Conservation (phyloP, 2,329 filamentous ascomycete genomes). For the Diplocarpon rosae region DNA sequence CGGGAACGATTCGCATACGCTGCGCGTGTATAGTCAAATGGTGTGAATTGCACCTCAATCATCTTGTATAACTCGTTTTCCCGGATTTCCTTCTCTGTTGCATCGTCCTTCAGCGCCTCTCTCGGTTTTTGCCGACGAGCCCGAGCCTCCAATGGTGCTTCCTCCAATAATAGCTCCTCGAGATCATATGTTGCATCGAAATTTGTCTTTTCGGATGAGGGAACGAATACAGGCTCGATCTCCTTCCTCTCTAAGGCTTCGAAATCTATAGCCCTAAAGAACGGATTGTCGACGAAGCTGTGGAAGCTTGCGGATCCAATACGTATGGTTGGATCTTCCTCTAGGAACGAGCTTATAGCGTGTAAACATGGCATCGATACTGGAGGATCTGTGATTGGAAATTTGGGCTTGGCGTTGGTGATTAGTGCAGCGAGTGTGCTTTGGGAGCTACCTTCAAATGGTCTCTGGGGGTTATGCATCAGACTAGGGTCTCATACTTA, state of each 20-base stretch:
- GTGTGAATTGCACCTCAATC: constrained; percentile 88
- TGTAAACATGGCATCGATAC: constrained; percentile 83
- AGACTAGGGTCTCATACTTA: neutral
- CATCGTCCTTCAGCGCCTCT: constrained; percentile 84
- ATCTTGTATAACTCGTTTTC: constrained; percentile 89
- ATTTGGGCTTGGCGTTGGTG: constrained; percentile 70
- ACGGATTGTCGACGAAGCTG: constrained; percentile 76
- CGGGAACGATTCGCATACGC: constrained; percentile 57
- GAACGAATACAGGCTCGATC: constrained; percentile 82
- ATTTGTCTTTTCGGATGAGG: constrained; percentile 95
- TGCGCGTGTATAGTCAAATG: constrained; percentile 86
- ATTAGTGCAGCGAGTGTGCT: constrained; percentile 71
- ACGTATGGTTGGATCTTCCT: constrained; percentile 66
- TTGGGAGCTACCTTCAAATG: constrained; percentile 85
- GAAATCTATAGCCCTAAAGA: constrained; percentile 83
- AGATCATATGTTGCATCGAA: constrained; percentile 98
- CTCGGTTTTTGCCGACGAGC: constrained; percentile 88
- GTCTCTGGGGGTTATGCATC: constrained; percentile 47
- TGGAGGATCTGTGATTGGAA: constrained; percentile 83
- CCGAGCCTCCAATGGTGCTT: constrained; percentile 86
- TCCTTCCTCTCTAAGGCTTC: constrained; percentile 73
- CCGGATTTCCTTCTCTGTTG: constrained; percentile 86
- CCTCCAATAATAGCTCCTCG: constrained; percentile 85
- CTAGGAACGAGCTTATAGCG: constrained; percentile 73
- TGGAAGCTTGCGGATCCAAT: constrained; percentile 77